Evolutionary conservation across 148 eudicot genomes (phyloP), one percentile per base, ranked within the genome.

Genomic region (Vaccinium macrocarpon): DNA sequence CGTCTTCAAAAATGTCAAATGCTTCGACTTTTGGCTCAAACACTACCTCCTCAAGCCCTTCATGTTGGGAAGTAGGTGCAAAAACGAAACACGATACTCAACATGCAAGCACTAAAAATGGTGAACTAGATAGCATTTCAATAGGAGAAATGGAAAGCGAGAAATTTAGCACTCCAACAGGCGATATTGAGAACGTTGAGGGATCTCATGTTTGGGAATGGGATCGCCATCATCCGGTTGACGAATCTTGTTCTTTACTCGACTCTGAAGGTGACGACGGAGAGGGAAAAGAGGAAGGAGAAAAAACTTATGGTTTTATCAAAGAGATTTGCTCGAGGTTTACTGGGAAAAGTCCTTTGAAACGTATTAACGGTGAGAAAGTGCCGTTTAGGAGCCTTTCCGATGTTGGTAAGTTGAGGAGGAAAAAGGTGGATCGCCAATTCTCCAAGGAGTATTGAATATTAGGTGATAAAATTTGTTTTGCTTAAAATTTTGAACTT

Each of bases 351-450:
- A 78, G 38, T 29, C 46, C 81, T 27, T 78, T 61, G 1, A 78
- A 52, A 27, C 18, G 38, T 29, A 15, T 72, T 18, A 55, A 79
- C 15, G 66, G 66, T 8, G 62, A 79, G 50, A 79, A 79, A 29
- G 74, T 83, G 23, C 29, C 81, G 15, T 83, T 83, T 25, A 83
- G 85, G 81, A 83, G 75, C 4, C 62, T 83, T 59, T 83, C 81
- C 4, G 81, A 83, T 16, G 59, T 83, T 48, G 74, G 85, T 23
- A 83, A 6, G 66, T 32, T 76, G 0, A 14, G 25, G 81, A 75
- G 35, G 6, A 83, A 83, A 76, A 76, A 76, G 85, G 19, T 61
- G 55, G 55, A 83, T 49, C 50, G 56, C 46, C 85, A 76, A 29
- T 51, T 59, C 49, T 61, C 85, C 0, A 71, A 23, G 50, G 23